A percentile compares a stretch with the other conserved stretches of the same genome.
phyloP scores from a whole-genome alignment of 371 early-diverging fungal species.

The Zychaea mexicana region DNA sequence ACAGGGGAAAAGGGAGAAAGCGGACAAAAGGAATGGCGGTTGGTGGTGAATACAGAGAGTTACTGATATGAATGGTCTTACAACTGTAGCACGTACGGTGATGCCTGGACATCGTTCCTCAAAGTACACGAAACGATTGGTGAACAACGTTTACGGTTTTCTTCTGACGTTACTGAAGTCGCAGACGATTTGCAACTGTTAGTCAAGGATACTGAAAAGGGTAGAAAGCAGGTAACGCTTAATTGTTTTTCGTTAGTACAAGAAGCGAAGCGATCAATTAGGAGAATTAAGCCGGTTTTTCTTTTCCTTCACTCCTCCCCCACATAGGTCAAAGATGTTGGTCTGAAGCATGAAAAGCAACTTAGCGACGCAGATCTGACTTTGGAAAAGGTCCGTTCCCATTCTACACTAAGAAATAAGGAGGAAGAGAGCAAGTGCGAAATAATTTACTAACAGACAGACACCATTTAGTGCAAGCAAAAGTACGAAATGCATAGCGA shows the following conservation, averaged over 20 bases:
- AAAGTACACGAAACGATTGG: constrained; percentile 80
- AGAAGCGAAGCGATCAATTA: not conserved
- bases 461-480: constrained; percentile 55
- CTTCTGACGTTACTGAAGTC: constrained; percentile 60
- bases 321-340: constrained; percentile 74
- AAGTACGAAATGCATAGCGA: constrained; percentile 76
- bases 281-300: not conserved
- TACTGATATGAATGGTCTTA: not conserved
- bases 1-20: not conserved
- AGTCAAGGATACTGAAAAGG: constrained; percentile 77
- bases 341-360: constrained; percentile 67
- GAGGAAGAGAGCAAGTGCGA: not conserved
- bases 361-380: constrained; percentile 69
- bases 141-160: constrained; percentile 67
- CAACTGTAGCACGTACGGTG: constrained; percentile 58
- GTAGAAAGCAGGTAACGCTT: constrained; percentile 71
- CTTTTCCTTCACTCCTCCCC: not conserved
- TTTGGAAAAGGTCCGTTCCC: constrained; percentile 74
- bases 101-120: constrained; percentile 62
- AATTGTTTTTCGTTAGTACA: not conserved
- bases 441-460: not conserved
- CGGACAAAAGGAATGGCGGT: no score
- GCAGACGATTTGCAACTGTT: constrained; percentile 72
- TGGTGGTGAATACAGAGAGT: no score
- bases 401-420: not conserved